phyloP scores from a whole-genome alignment of 352 stramenopile genomes.

The Phytophthora palmivora region DNA sequence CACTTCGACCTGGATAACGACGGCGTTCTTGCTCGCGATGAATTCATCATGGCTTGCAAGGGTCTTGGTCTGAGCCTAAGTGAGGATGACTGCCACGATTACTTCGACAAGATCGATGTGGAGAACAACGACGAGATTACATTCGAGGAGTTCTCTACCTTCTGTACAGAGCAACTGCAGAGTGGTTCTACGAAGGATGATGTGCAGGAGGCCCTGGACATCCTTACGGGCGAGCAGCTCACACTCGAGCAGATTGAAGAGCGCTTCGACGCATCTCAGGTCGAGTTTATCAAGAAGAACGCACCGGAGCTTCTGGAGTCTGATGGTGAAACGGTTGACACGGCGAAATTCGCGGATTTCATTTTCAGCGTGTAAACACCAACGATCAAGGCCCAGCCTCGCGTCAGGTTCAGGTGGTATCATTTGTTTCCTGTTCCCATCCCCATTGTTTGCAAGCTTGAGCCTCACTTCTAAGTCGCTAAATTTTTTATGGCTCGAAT shows the following conservation, averaged over 20 bases:
- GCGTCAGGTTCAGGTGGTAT: slow-evolving; percentile 27
- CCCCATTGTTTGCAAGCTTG: slow-evolving; percentile 13
- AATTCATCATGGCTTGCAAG: slow-evolving; percentile 93
- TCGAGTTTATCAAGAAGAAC: slow-evolving; percentile 88
- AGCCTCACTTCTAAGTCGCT: slow-evolving; percentile 30
- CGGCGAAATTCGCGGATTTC: slow-evolving; percentile 78
- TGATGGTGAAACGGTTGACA: slow-evolving; percentile 70
- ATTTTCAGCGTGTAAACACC: slow-evolving; percentile 78
- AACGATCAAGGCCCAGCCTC: slow-evolving; percentile 7
- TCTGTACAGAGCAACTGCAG: slow-evolving; percentile 90
- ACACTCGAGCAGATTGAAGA: slow-evolving; percentile 83
- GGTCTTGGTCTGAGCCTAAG: slow-evolving; percentile 86
- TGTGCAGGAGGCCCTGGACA: slow-evolving; percentile 82
- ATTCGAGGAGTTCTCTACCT: slow-evolving; percentile 87
- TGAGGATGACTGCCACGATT: slow-evolving; percentile 89
- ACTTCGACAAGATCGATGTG: slow-evolving; percentile 89
- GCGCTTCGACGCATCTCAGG: slow-evolving; percentile 75
- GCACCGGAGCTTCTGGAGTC: slow-evolving; percentile 52
- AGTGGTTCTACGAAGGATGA: slow-evolving; percentile 86
- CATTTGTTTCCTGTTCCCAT: slow-evolving; percentile 21
- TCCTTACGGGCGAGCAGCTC: slow-evolving; percentile 76
- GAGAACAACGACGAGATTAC: slow-evolving; percentile 87
- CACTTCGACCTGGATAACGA: slow-evolving; percentile 92
- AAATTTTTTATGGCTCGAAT: slow-evolving; percentile 43
- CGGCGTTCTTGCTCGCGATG: slow-evolving; percentile 82